Evolutionary conservation across 495 filamentous ascomycete species (phyloP), one percentile per base, ranked within the genome.

Genomic region (Jackrogersella multiformis): DNA sequence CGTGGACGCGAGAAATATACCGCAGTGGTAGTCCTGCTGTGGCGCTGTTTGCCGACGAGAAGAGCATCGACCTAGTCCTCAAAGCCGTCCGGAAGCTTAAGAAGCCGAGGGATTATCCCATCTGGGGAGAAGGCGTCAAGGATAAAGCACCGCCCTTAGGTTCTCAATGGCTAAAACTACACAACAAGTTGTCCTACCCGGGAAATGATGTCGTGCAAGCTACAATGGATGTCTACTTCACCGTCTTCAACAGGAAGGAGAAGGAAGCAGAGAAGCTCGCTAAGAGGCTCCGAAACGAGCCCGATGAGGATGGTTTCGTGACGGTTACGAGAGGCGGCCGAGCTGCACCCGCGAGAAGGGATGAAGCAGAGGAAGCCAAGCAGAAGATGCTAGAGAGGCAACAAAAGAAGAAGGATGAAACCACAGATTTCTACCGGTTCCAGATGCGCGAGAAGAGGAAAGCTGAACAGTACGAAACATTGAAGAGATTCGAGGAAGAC

Each of bases 221-320:
- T 23, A 82, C 87, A 7, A 87, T 96, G 52, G 92, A 97, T 66
- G 84, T 87, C 8, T 98, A 90, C 79, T 96, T 97, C 85, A 84
- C 83, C 10, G 78, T 84, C 7, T 97, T 91, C 73, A 81, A 84
- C 52, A 77, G 81, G 42, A 84, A 86, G 28, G 88, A 96, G 72
- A 85, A 87, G 48, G 87, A 88, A 44, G 86, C 87, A 18, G 82
- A 82, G 45, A 86, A 86, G 21, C 80, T 86, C 16, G 87, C 86
- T 30, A 86, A 88, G 64, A 82, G 83, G 57, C 78, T 86, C 61
- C 84, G 90, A 44, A 85, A 88, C 69, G 88, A 90, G 70, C 92
- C 95, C 8, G 95, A 99, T 74, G 93, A 92, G 73, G 96, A 99
- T 77, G 95, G 95, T 8, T 99, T 99, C 73, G 83, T 97, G 18